Evolutionary conservation across 345 rosid genomes (phyloP).

Genomic region (Geranium brycei): DNA sequence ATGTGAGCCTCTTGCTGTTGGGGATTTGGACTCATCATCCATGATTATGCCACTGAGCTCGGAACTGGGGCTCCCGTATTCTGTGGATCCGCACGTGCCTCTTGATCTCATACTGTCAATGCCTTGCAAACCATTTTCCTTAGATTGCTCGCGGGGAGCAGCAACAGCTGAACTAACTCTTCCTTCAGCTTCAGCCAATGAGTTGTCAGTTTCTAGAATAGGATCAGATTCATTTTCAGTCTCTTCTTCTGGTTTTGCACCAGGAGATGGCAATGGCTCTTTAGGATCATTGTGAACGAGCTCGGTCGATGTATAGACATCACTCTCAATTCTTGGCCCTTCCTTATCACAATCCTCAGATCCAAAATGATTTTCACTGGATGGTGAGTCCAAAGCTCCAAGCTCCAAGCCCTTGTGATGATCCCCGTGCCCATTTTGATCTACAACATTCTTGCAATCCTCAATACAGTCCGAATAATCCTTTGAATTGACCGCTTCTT

Average conservation of each 20-base stretch:
- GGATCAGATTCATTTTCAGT: conserved; percentile 9
- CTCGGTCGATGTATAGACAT: conserved; percentile 9
- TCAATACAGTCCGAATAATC: conserved; percentile 20
- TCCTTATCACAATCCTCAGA: conserved; percentile 6
- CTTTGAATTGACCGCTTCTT: conserved; percentile 16
- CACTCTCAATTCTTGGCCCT: conserved; percentile 11
- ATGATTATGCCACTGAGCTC: conserved; percentile 18
- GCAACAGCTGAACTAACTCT: conserved; percentile 8
- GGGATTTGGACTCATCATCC: conserved; percentile 20
- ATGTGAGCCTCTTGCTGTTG: conserved; percentile 35
- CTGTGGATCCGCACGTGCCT: conserved; percentile 21
- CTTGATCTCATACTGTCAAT: conserved; percentile 10
- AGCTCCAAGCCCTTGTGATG: conserved; percentile 14
- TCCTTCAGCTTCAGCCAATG: conserved; percentile 1
- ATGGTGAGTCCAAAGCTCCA: conserved; percentile 11
- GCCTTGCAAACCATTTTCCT: conserved; percentile 6
- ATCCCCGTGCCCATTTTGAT: conserved; percentile 10
- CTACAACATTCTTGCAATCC: conserved; percentile 12
- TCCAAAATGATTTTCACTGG: conserved; percentile 12
- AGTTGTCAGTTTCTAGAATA: background rate
- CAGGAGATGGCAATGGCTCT: conserved; percentile 12
- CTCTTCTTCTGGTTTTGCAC: conserved; percentile 13
- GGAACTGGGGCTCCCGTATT: conserved; percentile 27
- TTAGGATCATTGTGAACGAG: conserved; percentile 13
- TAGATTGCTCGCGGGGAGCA: conserved; percentile 17